phyloP scores from a whole-genome alignment of 768 basidiomycete species.

The Cystofilobasidium ferigula region DNA sequence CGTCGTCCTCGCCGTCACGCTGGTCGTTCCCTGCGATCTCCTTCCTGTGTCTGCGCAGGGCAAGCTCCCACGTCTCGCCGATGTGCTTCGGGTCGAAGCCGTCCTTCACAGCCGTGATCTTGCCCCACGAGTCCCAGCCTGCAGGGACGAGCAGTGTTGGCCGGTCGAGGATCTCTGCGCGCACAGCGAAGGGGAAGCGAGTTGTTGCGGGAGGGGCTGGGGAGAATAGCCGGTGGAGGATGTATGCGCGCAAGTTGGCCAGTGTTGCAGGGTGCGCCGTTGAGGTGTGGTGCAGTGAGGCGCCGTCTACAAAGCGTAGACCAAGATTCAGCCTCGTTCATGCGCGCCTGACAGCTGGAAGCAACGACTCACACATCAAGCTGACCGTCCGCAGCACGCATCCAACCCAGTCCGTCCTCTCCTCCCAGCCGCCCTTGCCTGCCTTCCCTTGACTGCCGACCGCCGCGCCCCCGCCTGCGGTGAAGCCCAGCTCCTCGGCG shows the following conservation, averaged over 20 bases:
- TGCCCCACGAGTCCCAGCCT: conserved; percentile 98
- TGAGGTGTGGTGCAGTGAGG: conserved; percentile 81
- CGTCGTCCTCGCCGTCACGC: conserved; percentile 47
- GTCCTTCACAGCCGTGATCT: conserved; percentile 78
- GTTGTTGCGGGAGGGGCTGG: conserved; percentile 48
- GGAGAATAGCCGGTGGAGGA: conserved; percentile 67
- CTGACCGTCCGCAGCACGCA: conserved; percentile 88
- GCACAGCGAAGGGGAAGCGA: conserved; percentile 73
- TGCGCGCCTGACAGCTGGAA: not conserved
- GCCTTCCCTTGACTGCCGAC: conserved; percentile 16
- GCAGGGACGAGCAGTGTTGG: conserved; percentile 84
- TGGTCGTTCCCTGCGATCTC: conserved; percentile 44
- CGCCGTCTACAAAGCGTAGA: conserved; percentile 57
- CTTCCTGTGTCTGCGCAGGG: conserved; percentile 34
- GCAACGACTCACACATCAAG: conserved; percentile 60
- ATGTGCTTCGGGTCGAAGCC: conserved; percentile 63
- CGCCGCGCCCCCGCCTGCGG: conserved; percentile 30
- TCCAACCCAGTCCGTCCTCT: conserved; percentile 87
- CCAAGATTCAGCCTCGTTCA: not conserved
- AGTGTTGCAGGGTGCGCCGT: conserved; percentile 59
- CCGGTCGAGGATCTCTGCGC: conserved; percentile 84
- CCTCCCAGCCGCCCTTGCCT: conserved; percentile 50
- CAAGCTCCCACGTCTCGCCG: conserved; percentile 30
- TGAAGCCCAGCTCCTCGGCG: conserved; percentile 62
- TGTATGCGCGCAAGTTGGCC: conserved; percentile 66